Conservation (phyloP, 2,329 filamentous ascomycete genomes). For the Colletotrichum tamarilloi region DNA sequence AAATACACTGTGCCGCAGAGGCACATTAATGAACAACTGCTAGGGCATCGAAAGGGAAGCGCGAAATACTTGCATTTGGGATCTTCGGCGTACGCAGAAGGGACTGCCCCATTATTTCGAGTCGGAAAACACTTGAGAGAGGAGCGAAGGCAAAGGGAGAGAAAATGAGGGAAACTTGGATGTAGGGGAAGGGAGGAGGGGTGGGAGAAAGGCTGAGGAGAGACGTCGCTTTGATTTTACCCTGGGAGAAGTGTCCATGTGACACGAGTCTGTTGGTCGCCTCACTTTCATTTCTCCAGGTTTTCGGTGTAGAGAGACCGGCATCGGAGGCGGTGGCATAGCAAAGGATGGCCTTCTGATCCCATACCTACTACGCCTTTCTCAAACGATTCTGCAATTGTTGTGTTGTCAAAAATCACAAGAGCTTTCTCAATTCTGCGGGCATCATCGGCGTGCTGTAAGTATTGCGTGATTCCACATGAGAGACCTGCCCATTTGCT, state of each 20-base stretch:
- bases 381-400: conserved; percentile 4
- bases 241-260: not conserved
- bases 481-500: not conserved
- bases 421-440: not conserved
- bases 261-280: conserved; percentile 1
- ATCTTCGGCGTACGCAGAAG: conserved; percentile 36
- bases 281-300: not conserved
- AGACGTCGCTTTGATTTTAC: not conserved
- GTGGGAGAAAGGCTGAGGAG: not conserved
- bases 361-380: conserved; percentile 13
- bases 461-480: not conserved
- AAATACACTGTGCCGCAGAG: conserved; percentile 25
- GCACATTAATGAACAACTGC: conserved; percentile 30
- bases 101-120: conserved; percentile 32
- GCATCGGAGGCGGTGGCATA: not conserved
- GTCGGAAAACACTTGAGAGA: conserved; percentile 16
- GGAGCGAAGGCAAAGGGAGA: not conserved
- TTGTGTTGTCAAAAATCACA: not conserved
- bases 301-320: conserved; percentile 11
- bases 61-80: conserved; percentile 35
- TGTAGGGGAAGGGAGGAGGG: not conserved
- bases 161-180: not conserved
- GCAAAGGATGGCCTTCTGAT: not conserved
- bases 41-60: conserved; percentile 19
- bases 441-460: not conserved